Base-by-base conservation (phyloP, 2,329 filamentous ascomycete species). In the Diplodia intermedia region DNA sequence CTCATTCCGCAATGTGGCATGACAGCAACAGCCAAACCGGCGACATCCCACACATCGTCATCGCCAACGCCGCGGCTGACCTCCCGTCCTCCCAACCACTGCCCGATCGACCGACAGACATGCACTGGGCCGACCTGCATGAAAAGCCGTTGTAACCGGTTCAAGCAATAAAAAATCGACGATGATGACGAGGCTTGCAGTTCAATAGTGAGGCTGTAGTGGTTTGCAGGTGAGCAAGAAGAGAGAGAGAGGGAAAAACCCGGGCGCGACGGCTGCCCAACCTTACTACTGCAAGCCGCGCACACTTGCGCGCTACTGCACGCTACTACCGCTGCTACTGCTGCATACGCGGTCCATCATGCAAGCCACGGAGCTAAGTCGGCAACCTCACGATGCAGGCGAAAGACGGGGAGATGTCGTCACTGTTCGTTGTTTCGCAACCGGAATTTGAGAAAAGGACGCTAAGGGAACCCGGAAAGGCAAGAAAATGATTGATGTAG, bases 281-380 rank as follows among this genome's bases (percentile, higher is more conserved):
- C 52, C 23, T 9, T 33, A 33, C 52, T 54, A 31, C 52, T 54
- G 52, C 52, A 54, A 54, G 52, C 52, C 52, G 33, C 14, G 23
- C 23, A 43, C 18, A 33, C 31, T 33, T 33, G 31, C 31, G 4
- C 31, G 2, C 31, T 3, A 43, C 18, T 43, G 15, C 40, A 43
- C 31, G 9, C 18, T 26, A 26, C 26, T 4, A 26, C 26, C 26
- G 26, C 26, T 26, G 4, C 26, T 26, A 26, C 26, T n/a, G n/a
- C n/a, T 18, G 18, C 40, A 18, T 15, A 33, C 40, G 18, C 40
- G 15, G 14, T 7, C 40, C 18, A 15, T 26, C 40, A 43, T 8
- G 40, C 40, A 15, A 43, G 40, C 40, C 40, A 43, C 40, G 5
- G 8, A 43, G 15, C 15, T 43, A 43, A 43, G 40, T 33, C 31